phyloP scores from a whole-genome alignment of 768 basidiomycete species.

The Podaxis rugospora region DNA sequence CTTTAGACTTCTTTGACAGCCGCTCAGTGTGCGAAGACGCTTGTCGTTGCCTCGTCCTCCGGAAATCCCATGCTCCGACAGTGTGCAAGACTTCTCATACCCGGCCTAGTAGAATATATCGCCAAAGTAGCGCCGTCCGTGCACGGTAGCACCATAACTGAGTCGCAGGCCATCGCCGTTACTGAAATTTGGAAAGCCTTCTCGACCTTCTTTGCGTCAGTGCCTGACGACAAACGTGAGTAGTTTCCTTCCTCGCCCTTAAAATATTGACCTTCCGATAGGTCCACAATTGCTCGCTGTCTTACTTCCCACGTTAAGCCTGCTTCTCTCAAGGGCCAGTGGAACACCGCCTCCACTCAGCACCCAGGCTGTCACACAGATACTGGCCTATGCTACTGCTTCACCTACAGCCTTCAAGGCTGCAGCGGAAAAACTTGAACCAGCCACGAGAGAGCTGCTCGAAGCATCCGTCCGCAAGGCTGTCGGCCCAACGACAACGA shows the following conservation, averaged over 20 bases:
- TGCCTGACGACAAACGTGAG: conserved; percentile 62
- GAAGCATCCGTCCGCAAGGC: conserved; percentile 79
- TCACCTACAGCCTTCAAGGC: conserved; percentile 82
- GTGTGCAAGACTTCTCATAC: conserved; percentile 68
- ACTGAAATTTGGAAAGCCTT: conserved; percentile 85
- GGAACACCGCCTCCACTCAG: conserved; percentile 46
- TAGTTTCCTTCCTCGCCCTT: conserved; percentile 10
- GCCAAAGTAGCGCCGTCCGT: conserved; percentile 61
- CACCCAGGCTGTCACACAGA: conserved; percentile 55
- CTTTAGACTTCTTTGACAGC: conserved; percentile 76
- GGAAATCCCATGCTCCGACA: conserved; percentile 66
- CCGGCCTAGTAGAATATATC: conserved; percentile 77
- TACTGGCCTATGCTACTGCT: conserved; percentile 67
- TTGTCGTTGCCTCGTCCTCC: conserved; percentile 66
- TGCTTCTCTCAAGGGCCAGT: conserved; percentile 48
- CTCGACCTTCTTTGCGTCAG: conserved; percentile 51
- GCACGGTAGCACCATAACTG: conserved; percentile 52
- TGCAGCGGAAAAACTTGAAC: conserved; percentile 65
- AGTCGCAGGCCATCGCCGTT: conserved; percentile 56
- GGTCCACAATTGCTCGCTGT: conserved; percentile 67
- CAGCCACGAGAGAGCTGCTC: conserved; percentile 51
- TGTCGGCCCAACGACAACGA: conserved; percentile 37
- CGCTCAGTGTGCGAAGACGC: conserved; percentile 84
- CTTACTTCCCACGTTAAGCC: conserved; percentile 68
- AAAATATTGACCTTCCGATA: conserved; percentile 21